Evolutionary conservation across 169 alveolate genomes (phyloP).

Genomic region (Plasmodium malariae): DNA sequence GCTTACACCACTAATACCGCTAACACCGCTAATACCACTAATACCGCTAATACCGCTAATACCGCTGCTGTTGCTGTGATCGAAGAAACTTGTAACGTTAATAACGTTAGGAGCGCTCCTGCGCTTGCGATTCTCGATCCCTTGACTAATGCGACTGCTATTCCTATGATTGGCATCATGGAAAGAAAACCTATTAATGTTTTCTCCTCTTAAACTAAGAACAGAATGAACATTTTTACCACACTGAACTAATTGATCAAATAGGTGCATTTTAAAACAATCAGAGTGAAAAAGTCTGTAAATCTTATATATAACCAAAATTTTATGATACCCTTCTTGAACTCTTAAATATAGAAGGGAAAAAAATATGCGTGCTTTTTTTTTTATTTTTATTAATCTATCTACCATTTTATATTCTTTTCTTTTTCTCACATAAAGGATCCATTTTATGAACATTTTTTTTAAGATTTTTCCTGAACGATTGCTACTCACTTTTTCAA

Average conservation of each 20-base stretch:
- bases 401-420: constrained; percentile 8
- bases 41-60: too few relatives aligned
- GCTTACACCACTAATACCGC: too few relatives aligned
- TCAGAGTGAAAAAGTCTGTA: not conserved
- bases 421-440: not conserved
- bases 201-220: too few relatives aligned
- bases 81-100: not conserved
- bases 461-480: not conserved
- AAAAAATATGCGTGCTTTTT: constrained; percentile 22
- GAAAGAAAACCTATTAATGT: too few relatives aligned
- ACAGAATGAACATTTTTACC: too few relatives aligned
- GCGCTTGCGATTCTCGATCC: too few relatives aligned
- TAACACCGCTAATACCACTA: too few relatives aligned
- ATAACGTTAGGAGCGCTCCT: not conserved
- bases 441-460: constrained; percentile 19
- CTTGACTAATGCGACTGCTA: too few relatives aligned
- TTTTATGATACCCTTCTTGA: constrained; percentile 6
- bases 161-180: too few relatives aligned
- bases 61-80: not conserved
- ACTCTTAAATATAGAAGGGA: constrained; percentile 10
- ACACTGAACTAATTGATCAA: not conserved
- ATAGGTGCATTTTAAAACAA: not conserved
- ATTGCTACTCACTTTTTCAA: not conserved
- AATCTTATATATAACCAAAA: constrained; percentile 9
- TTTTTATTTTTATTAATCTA: constrained; percentile 16